Conservation (phyloP, 805 yeast species). For the Saccharomycopsis amapae region DNA sequence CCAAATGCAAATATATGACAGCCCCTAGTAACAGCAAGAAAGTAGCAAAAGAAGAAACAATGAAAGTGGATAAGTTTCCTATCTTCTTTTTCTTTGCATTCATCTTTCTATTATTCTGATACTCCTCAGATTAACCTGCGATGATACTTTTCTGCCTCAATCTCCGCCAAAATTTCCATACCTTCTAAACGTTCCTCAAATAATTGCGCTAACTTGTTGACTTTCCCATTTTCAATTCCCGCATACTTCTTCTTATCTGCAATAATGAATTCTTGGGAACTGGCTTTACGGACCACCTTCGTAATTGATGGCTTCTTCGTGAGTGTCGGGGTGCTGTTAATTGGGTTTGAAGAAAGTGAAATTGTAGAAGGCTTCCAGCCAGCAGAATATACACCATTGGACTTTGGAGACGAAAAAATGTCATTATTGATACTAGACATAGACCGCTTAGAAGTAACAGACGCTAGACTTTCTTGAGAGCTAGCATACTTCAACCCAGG, state of each 20-base stretch:
- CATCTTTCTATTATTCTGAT: too few species aligned
- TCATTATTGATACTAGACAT: not conserved
- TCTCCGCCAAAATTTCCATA: constrained; percentile 12
- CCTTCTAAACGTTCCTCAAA: constrained; percentile 20
- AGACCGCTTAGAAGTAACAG: not conserved
- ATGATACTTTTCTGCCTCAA: too few species aligned
- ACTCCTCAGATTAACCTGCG: too few species aligned
- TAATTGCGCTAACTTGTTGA: constrained; percentile 20
- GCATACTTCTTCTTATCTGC: constrained; percentile 18
- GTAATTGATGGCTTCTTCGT: constrained; percentile 1
- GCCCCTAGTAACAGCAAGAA: not conserved
- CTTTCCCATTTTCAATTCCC: constrained; percentile 20
- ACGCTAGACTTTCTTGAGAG: constrained; percentile 9
- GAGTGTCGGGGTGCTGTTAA: not conserved
- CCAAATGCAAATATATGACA: too few species aligned
- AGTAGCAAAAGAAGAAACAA: constrained; percentile 1
- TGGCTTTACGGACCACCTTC: not conserved
- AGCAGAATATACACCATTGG: not conserved
- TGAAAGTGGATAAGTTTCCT: too few species aligned
- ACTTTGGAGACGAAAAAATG: not conserved
- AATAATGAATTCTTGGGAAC: constrained; percentile 10
- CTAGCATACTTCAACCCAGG: not conserved
- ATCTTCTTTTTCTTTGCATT: too few species aligned
- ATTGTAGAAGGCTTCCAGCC: not conserved
- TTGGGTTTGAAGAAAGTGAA: not conserved